Evolutionary conservation across 1,284 basidiomycete species (phyloP).

Genomic region (Fomitopsis pinicola): DNA sequence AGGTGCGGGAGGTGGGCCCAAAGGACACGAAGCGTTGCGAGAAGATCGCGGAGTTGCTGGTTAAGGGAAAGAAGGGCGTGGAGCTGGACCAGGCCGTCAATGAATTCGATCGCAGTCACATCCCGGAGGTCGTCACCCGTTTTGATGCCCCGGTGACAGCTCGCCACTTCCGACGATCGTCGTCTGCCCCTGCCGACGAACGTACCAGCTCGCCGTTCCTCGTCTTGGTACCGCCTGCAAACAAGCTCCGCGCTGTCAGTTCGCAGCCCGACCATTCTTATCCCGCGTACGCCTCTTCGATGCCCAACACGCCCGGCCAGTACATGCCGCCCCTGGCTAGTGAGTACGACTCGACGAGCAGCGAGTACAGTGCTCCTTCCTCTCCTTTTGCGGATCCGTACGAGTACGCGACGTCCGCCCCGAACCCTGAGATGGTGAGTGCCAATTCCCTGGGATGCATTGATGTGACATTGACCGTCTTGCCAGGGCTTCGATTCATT

Average conservation of each 20-base stretch:
- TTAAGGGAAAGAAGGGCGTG: slow-evolving; percentile 67
- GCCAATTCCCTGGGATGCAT: neutral
- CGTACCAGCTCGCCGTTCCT: slow-evolving; percentile 25
- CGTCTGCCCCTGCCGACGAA: slow-evolving; percentile 40
- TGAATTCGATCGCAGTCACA: slow-evolving; percentile 66
- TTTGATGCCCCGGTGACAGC: slow-evolving; percentile 73
- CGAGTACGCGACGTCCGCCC: slow-evolving; percentile 29
- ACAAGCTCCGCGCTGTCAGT: slow-evolving; percentile 28
- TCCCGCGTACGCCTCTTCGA: neutral
- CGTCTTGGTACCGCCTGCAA: slow-evolving; percentile 14
- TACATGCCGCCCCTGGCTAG: slow-evolving; percentile 17
- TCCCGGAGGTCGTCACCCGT: slow-evolving; percentile 59
- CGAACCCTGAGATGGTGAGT: slow-evolving; percentile 48
- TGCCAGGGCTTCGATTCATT: slow-evolving; percentile 42
- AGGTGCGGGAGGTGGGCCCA: slow-evolving; percentile 61
- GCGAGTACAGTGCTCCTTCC: slow-evolving; percentile 24
- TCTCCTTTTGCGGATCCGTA: slow-evolving; percentile 15
- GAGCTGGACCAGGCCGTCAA: slow-evolving; percentile 68
- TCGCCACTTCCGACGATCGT: slow-evolving; percentile 48
- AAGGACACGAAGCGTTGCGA: slow-evolving; percentile 68
- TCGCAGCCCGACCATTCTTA: slow-evolving; percentile 26
- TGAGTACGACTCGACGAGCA: slow-evolving; percentile 8
- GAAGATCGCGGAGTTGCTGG: slow-evolving; percentile 75
- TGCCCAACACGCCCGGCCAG: slow-evolving; percentile 14
- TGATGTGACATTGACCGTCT: slow-evolving; percentile 17